Conservation (phyloP, 179 eudicot species). For the Beta corolliflora region DNA sequence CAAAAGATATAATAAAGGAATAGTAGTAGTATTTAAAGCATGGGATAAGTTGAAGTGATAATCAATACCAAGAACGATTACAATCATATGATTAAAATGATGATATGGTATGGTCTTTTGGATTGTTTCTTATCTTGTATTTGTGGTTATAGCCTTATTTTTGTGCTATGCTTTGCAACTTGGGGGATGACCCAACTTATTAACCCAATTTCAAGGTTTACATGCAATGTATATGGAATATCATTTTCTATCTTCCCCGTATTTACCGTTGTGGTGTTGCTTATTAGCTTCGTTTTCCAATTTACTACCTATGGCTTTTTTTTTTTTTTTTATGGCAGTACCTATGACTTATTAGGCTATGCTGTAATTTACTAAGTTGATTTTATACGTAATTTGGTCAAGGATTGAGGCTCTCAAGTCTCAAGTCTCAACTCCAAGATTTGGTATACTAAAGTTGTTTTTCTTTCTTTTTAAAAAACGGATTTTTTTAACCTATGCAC, state of each 20-base stretch:
- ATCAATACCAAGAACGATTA: slow-evolving; percentile 6
- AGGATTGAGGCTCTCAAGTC: neutral
- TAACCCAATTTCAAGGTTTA: slow-evolving; percentile 1
- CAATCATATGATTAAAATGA: neutral
- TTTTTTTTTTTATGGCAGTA: too few relatives aligned
- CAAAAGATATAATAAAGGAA: neutral
- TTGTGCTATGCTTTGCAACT: slow-evolving; percentile 12
- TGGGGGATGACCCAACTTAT: neutral
- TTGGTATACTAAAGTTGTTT: too few relatives aligned
- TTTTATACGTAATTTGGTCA: neutral
- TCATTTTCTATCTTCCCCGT: neutral
- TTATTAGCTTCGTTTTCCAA: neutral
- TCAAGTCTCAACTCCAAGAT: too few relatives aligned
- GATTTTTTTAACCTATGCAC: too few relatives aligned
- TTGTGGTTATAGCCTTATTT: neutral
- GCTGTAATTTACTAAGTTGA: neutral
- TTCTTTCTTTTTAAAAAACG: too few relatives aligned
- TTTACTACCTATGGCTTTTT: neutral
- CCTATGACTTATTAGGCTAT: too few relatives aligned
- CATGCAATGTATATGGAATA: slow-evolving; percentile 1
- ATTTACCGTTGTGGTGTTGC: neutral
- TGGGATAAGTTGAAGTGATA: neutral
- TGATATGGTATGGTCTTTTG: slow-evolving; percentile 12
- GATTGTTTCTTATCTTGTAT: slow-evolving; percentile 7
- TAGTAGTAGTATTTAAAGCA: too few relatives aligned